Evolutionary conservation across 306 rosid genomes (phyloP), one percentile per base, ranked within the genome.

Genomic region (Lupinus albus): DNA sequence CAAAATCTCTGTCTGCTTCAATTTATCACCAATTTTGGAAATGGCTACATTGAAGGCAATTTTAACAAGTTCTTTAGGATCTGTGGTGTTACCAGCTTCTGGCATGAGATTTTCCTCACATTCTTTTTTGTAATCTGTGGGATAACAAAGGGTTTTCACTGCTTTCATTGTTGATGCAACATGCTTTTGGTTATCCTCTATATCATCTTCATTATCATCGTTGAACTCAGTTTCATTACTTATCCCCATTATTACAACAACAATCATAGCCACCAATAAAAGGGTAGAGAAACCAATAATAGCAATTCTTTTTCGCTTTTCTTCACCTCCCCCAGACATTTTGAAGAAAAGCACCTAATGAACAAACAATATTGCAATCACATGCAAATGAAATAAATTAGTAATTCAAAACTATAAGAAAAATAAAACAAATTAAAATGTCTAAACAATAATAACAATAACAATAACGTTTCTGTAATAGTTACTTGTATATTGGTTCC

Each of bases 201-300:
- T 4, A 16, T 16, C 57, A 3, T 53, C 46, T 11, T 16, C 57
- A 3, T 53, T 33, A 0, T 56, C 41, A 25, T 25, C 30, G 41
- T 8, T 36, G 11, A 5, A 10, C 0, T 45, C 58, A 6, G 2
- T 3, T 13, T 36, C 30, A 25, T 25, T 25, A 1, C n/a, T 60
- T 1, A 83, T 72, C 0, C 89, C 81, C 0, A 78, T 56, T 0
- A 83, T 70, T 39, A 80, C 82, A 0, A 83, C 87, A 7, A 73
- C 79, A 17, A 83, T 81, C 85, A 87, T 70, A 2, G 87, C 81
- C 35, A 87, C 76, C 42, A 87, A 67, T 3, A 84, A 58, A 35
- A 78, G 3, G 1, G 72, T 15, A 7, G 86, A 87, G 11, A 80
- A 39, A 7, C 64, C 74, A 6, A 76, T 76, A 0, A 76, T 12